Conservation (phyloP, 345 rosid genomes). For the Anacardium occidentale region DNA sequence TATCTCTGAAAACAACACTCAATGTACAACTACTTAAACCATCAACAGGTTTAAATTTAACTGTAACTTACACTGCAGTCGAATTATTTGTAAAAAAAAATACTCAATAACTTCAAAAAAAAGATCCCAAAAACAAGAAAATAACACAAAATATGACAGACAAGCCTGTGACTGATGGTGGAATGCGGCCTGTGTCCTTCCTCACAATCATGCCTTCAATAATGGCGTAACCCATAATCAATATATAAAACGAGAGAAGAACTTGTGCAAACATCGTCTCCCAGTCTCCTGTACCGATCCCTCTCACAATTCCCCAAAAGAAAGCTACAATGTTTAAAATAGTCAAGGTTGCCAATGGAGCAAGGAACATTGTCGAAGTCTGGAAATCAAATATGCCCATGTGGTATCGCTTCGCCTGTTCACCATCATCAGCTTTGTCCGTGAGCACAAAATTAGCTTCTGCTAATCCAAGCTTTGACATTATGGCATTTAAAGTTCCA, state of each 20-base stretch:
- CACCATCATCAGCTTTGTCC: slow-evolving; percentile 28
- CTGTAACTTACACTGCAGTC: neutral
- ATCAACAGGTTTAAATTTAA: too few species aligned
- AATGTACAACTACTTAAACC: too few species aligned
- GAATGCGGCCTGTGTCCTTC: slow-evolving; percentile 43
- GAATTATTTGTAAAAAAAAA: neutral
- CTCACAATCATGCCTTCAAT: slow-evolving; percentile 45
- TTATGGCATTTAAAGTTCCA: slow-evolving; percentile 34
- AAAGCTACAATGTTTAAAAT: slow-evolving; percentile 34
- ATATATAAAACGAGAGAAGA: slow-evolving; percentile 33
- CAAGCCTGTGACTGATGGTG: slow-evolving; percentile 21
- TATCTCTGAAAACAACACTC: too few species aligned
- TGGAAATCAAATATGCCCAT: slow-evolving; percentile 41
- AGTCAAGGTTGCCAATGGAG: slow-evolving; percentile 31
- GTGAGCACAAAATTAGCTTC: slow-evolving; percentile 44
- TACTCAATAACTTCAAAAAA: slow-evolving; percentile 11
- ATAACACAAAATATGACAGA: slow-evolving; percentile 19
- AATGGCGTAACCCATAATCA: slow-evolving; percentile 29
- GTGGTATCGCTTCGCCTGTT: slow-evolving; percentile 26
- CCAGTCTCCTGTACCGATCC: slow-evolving; percentile 19
- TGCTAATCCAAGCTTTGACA: slow-evolving; percentile 27
- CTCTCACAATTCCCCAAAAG: slow-evolving; percentile 29
- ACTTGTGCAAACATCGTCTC: slow-evolving; percentile 26
- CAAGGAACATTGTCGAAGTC: slow-evolving; percentile 32
- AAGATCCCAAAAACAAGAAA: slow-evolving; percentile 23